Conservation (phyloP, 345 rosid genomes). For the Populus euphratica region DNA sequence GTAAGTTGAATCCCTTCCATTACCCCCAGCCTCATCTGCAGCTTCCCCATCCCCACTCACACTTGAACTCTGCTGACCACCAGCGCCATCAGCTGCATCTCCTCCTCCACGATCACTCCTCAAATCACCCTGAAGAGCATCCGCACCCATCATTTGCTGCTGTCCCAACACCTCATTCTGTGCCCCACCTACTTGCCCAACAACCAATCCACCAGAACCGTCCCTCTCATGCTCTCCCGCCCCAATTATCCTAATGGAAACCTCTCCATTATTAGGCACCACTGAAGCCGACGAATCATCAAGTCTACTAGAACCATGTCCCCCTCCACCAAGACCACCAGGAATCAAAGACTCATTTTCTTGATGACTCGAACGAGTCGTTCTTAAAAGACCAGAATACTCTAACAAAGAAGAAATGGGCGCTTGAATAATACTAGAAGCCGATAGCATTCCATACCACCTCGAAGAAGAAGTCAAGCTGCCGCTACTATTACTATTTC, state of each 20-base stretch:
- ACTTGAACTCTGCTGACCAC: slow-evolving; percentile 37
- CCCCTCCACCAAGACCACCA: slow-evolving; percentile 13
- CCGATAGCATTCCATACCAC: slow-evolving; percentile 64
- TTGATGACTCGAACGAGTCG: slow-evolving; percentile 42
- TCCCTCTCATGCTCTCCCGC: slow-evolving; percentile 66
- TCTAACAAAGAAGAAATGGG: slow-evolving; percentile 84
- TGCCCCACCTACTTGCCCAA: slow-evolving; percentile 38
- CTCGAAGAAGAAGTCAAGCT: slow-evolving; percentile 28
- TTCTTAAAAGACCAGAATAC: slow-evolving; percentile 80
- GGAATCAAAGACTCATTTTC: slow-evolving; percentile 53
- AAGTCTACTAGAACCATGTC: slow-evolving; percentile 22
- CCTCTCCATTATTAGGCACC: slow-evolving; percentile 58
- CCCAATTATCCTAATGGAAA: slow-evolving; percentile 91
- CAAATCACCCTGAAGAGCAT: slow-evolving; percentile 44
- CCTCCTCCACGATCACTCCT: slow-evolving; percentile 39
- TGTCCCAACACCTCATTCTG: slow-evolving; percentile 36
- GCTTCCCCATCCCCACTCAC: slow-evolving; percentile 43
- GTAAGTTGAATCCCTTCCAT: slow-evolving; percentile 75
- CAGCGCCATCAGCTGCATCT: slow-evolving; percentile 43
- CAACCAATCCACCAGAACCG: slow-evolving; percentile 49
- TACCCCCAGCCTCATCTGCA: slow-evolving; percentile 48
- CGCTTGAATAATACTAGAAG: slow-evolving; percentile 82
- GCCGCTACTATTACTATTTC: slow-evolving; percentile 14
- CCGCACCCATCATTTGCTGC: slow-evolving; percentile 25
- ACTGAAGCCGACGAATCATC: slow-evolving; percentile 42